These are phyloP conservation scores for Coniferiporia sulphurascens DNA, from an alignment of 1,284 basidiomycete genomes.

Conservation along the genomic window DNA sequence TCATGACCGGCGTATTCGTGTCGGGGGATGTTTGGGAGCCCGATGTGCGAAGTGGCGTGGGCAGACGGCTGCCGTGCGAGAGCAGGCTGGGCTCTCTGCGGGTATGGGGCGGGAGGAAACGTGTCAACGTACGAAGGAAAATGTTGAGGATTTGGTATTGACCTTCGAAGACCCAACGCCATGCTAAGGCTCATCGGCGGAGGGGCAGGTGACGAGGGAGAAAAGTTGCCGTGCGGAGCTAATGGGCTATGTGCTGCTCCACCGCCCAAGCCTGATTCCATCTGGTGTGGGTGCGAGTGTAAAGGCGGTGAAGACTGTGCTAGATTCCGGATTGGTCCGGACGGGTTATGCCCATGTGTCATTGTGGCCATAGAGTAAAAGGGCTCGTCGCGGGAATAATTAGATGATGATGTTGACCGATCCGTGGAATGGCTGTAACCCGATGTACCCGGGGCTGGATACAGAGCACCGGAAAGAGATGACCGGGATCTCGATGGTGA, in stretches of 20 bases:
- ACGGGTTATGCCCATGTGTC: neutral
- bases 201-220: neutral
- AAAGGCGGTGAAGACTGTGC: conserved; percentile 7
- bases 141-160: conserved; percentile 16
- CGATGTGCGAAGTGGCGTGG: neutral
- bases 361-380: conserved; percentile 6
- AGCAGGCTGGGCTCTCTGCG: conserved; percentile 9
- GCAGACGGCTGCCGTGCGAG: conserved; percentile 4
- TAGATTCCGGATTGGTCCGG: neutral
- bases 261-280: conserved; percentile 3
- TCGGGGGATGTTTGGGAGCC: conserved; percentile 1
- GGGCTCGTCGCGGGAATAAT: conserved; percentile 8
- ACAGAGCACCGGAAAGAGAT: conserved; percentile 3
- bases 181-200: conserved; percentile 4
- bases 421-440: conserved; percentile 7
- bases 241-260: conserved; percentile 3
- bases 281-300: conserved; percentile 8
- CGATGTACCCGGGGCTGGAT: conserved; percentile 1
- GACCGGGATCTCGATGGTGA: conserved; percentile 6
- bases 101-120: conserved; percentile 12
- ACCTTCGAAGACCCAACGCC: conserved; percentile 13
- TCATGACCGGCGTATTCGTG: conserved; percentile 12
- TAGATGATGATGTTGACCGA: conserved; percentile 9
- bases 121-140: conserved; percentile 14
- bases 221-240: conserved; percentile 1